A percentile compares a stretch with the other conserved stretches of the same genome.
These are phyloP conservation scores for Clonostachys sp. DNA, from an alignment of 2,329 filamentous ascomycete species.

Conservation along the genomic window DNA sequence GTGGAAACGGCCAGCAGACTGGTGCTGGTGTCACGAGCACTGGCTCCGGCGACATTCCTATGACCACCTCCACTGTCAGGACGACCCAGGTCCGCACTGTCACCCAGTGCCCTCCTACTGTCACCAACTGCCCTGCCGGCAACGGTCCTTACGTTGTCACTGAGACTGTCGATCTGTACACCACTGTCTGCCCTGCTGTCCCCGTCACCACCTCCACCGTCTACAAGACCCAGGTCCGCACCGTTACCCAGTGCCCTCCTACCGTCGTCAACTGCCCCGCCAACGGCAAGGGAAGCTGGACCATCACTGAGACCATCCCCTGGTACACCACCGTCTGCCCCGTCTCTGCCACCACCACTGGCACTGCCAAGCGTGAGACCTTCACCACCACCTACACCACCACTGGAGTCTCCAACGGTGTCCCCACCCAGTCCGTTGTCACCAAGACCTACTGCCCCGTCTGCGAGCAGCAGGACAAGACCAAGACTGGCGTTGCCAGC, in stretches of 20 bases:
- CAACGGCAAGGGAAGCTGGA: background rate
- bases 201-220: conserved; percentile 1
- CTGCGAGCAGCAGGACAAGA: background rate
- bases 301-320: conserved; percentile 14
- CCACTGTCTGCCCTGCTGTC: conserved; percentile 55
- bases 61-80: conserved; percentile 38
- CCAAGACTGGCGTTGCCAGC: background rate
- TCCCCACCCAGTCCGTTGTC: conserved; percentile 1
- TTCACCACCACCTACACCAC: conserved; percentile 1
- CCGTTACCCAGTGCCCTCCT: conserved; percentile 52
- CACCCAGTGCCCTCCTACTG: conserved; percentile 50
- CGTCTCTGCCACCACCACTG: conserved; percentile 10
- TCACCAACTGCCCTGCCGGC: conserved; percentile 49
- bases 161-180: conserved; percentile 37
- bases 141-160: conserved; percentile 1
- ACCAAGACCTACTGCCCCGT: conserved; percentile 9
- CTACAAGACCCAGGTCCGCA: conserved; percentile 21
- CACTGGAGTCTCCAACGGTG: background rate
- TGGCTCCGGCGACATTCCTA: background rate
- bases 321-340: conserved; percentile 28
- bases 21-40: background rate
- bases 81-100: conserved; percentile 49
- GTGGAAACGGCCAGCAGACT: no score
- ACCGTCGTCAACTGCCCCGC: conserved; percentile 53
- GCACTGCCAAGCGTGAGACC: conserved; percentile 1